phyloP scores from a whole-genome alignment of 306 rosid genomes.

The Gillenia trifoliata region DNA sequence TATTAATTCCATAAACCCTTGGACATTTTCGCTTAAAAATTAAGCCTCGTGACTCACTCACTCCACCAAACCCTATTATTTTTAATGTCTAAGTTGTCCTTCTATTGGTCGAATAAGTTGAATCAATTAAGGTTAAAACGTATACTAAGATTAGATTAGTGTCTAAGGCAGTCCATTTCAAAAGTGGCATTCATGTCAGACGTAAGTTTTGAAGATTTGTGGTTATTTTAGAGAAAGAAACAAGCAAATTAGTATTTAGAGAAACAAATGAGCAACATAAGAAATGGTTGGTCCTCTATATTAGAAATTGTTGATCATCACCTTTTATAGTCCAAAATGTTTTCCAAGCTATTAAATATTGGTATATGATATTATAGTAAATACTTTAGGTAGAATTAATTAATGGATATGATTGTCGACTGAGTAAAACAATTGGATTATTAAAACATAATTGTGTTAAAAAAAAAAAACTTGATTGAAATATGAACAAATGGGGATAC shows the following conservation, averaged over 20 bases:
- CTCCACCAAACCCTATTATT: conserved; percentile 47
- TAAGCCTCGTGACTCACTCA: conserved; percentile 48
- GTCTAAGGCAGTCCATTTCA: conserved; percentile 13
- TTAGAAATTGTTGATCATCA: background rate
- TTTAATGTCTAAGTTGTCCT: conserved; percentile 9
- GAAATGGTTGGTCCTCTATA: conserved; percentile 1
- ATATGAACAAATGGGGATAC: conserved; percentile 12
- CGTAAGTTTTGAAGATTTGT: conserved; percentile 24
- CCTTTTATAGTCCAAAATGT: conserved; percentile 15
- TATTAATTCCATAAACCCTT: conserved; percentile 12
- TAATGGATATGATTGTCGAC: conserved; percentile 14
- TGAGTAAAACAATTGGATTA: conserved; percentile 22
- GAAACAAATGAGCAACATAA: conserved; percentile 15
- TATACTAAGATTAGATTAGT: conserved; percentile 17
- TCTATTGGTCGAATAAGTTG: conserved; percentile 42
- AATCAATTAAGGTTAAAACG: conserved; percentile 26
- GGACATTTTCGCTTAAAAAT: conserved; percentile 43
- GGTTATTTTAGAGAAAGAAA: conserved; percentile 20
- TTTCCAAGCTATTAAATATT: conserved; percentile 8
- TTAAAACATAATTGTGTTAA: background rate
- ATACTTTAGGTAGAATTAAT: background rate
- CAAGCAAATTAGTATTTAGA: conserved; percentile 8
- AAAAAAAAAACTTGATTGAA: background rate
- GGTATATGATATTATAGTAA: conserved; percentile 8
- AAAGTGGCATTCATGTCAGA: conserved; percentile 33